phyloP scores from a whole-genome alignment of 176 grass and related monocot genomes.

The Calamus simplicifolius region DNA sequence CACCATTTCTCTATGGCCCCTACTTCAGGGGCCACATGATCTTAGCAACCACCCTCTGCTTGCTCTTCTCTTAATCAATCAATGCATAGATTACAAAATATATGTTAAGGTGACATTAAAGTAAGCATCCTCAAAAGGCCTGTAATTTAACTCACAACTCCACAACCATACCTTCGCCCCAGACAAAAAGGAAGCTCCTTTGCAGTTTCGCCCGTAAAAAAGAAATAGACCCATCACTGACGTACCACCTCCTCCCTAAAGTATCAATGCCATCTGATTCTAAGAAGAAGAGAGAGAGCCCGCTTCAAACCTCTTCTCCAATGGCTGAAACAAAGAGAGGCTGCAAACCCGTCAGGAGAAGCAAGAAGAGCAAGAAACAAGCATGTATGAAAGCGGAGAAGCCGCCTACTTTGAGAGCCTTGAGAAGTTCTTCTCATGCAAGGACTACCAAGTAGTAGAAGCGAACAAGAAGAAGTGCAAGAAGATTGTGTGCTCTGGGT shows the following conservation, averaged over 20 bases:
- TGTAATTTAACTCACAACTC: too few species aligned
- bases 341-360: background rate
- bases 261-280: background rate
- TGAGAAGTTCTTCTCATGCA: slow-evolving; percentile 16
- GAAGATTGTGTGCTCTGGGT: slow-evolving; percentile 26
- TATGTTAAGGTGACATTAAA: too few species aligned
- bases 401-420: background rate
- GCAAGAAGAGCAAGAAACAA: slow-evolving; percentile 5
- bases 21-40: too few species aligned
- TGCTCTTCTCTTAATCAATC: too few species aligned
- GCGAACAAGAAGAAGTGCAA: slow-evolving; percentile 21
- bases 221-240: background rate
- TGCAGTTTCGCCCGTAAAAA: slow-evolving; percentile 4
- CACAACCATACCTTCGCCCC: background rate
- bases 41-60: too few species aligned
- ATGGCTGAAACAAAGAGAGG: slow-evolving; percentile 38
- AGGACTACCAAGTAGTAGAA: background rate
- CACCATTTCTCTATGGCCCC: too few species aligned
- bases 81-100: too few species aligned
- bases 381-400: background rate
- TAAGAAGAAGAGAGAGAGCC: background rate
- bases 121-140: too few species aligned
- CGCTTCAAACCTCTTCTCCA: background rate
- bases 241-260: background rate
- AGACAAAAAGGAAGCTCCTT: slow-evolving; percentile 10